A percentile compares a stretch with the other conserved stretches of the same genome.
These are phyloP conservation scores for Aspergillus sp. DNA, from an alignment of 2,329 filamentous ascomycete genomes.

Conservation along the genomic window DNA sequence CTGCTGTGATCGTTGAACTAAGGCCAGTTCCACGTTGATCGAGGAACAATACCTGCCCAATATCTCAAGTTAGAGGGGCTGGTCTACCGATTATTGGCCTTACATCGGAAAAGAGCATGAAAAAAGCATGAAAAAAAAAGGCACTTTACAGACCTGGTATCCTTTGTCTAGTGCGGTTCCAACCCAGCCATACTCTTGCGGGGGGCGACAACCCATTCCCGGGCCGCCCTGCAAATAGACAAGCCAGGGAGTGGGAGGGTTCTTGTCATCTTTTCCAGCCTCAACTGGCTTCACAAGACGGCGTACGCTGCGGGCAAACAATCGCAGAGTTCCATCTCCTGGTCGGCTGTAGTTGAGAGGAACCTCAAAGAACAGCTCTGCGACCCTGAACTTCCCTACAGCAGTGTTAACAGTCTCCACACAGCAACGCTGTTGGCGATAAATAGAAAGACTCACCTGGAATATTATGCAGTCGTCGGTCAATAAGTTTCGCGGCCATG, in stretches of 20 bases:
- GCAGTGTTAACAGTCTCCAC: conserved; percentile 5
- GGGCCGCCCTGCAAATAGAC: conserved; percentile 86
- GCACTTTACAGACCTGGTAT: conserved; percentile 62
- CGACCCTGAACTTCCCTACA: conserved; percentile 70
- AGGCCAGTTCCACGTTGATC: conserved; percentile 89
- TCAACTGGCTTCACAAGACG: conserved; percentile 56
- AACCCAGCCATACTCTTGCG: conserved; percentile 72
- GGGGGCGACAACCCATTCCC: conserved; percentile 72
- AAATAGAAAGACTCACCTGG: conserved; percentile 28
- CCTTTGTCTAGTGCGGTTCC: conserved; percentile 71
- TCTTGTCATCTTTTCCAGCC: conserved; percentile 44
- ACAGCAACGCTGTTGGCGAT: not conserved
- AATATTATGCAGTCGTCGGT: conserved; percentile 38
- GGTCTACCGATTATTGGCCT: not conserved
- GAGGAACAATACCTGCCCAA: conserved; percentile 63
- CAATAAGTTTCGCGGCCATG: conserved; percentile 40
- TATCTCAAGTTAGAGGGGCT: not conserved
- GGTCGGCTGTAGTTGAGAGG: conserved; percentile 74
- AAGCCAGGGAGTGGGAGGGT: conserved; percentile 53
- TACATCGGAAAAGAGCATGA: not conserved
- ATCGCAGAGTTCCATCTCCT: conserved; percentile 59
- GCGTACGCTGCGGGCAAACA: conserved; percentile 75
- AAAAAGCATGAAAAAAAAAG: not conserved
- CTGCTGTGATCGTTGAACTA: conserved; percentile 74
- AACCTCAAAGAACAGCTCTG: conserved; percentile 84